phyloP scores from a whole-genome alignment of 768 basidiomycete species.

The Amanita phalloides region DNA sequence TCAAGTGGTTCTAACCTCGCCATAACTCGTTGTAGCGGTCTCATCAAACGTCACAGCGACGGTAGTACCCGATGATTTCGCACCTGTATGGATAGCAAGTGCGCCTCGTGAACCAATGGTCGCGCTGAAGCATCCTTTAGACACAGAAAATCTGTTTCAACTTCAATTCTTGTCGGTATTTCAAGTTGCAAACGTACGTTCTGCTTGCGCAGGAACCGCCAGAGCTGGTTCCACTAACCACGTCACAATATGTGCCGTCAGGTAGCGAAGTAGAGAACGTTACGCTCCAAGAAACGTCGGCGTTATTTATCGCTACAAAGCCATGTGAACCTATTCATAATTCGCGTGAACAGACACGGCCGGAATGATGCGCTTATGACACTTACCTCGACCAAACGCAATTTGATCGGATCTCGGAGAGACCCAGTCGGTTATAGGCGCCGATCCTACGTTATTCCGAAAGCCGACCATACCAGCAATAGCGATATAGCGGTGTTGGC shows the following conservation, averaged over 20 bases:
- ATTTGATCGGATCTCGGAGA: slow-evolving; percentile 48
- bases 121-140: slow-evolving; percentile 37
- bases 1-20: slow-evolving; percentile 31
- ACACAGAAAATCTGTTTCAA: slow-evolving; percentile 34
- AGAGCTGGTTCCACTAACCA: slow-evolving; percentile 36
- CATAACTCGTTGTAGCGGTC: slow-evolving; percentile 43
- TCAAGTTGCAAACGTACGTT: slow-evolving; percentile 24
- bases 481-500: slow-evolving; percentile 53
- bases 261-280: slow-evolving; percentile 51
- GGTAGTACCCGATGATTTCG: slow-evolving; percentile 8
- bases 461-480: slow-evolving; percentile 58
- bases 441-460: slow-evolving; percentile 43
- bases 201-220: slow-evolving; percentile 37
- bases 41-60: slow-evolving; percentile 41
- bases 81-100: slow-evolving; percentile 41
- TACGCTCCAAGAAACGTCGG: slow-evolving; percentile 39
- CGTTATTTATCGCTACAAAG: slow-evolving; percentile 62
- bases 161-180: background rate
- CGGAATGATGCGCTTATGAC: background rate
- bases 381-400: slow-evolving; percentile 53
- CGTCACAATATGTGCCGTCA: slow-evolving; percentile 53
- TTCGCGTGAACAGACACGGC: background rate
- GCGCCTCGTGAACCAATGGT: slow-evolving; percentile 42
- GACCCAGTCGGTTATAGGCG: slow-evolving; percentile 44
- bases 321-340: slow-evolving; percentile 33